Evolutionary conservation across 208 protist species (phyloP).

Genomic region (Acanthamoeba royreba): DNA sequence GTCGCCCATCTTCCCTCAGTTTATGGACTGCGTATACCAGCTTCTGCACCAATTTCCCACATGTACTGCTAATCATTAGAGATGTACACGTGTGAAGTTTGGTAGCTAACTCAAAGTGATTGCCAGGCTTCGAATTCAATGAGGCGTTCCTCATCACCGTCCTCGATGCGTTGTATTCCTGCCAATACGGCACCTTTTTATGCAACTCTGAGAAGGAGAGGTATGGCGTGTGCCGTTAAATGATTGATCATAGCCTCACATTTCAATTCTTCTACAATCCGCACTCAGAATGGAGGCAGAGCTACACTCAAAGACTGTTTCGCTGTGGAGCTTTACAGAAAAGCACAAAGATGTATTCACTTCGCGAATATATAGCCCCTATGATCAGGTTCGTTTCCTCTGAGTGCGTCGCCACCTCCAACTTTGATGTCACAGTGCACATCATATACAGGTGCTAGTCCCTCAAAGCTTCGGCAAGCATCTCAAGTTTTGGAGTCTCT

Average conservation of each 20-base stretch:
- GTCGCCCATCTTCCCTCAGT: slow-evolving; percentile 93
- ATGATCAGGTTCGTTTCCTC: not conserved
- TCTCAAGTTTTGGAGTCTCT: slow-evolving; percentile 6
- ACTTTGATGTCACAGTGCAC: not conserved
- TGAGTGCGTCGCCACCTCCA: not conserved
- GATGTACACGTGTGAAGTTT: no score
- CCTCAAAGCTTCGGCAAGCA: not conserved
- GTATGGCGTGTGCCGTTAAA: no score
- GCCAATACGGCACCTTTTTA: slow-evolving; percentile 80
- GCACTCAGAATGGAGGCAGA: not conserved
- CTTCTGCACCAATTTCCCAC: slow-evolving; percentile 88
- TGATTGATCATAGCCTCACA: not conserved
- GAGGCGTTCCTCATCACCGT: slow-evolving; percentile 83
- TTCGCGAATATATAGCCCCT: not conserved
- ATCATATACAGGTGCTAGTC: not conserved
- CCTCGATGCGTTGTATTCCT: slow-evolving; percentile 83
- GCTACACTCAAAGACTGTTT: not conserved
- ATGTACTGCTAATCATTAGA: no score
- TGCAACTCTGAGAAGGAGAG: slow-evolving; percentile 50
- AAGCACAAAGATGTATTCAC: not conserved
- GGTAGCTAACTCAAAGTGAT: no score
- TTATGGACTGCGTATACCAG: slow-evolving; percentile 94
- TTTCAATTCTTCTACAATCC: not conserved
- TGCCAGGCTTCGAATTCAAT: slow-evolving; percentile 91
- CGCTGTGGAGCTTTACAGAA: not conserved